Evolutionary conservation across 2,329 filamentous ascomycete genomes (phyloP).

Genomic region (Pezicula carpinea): DNA sequence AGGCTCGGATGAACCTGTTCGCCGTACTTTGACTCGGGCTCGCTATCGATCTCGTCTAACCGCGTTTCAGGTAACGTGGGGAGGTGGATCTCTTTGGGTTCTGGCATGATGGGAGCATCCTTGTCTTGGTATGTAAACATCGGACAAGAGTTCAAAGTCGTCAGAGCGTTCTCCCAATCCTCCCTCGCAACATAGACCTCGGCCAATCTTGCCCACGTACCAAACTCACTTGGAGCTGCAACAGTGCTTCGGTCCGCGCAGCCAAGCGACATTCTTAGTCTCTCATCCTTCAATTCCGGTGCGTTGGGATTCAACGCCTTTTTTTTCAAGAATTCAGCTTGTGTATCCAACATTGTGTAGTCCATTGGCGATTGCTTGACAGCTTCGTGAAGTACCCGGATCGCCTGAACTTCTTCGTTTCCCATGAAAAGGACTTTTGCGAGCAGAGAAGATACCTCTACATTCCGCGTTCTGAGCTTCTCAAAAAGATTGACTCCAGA

Average conservation of each 20-base stretch:
- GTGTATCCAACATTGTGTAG: conserved; percentile 91
- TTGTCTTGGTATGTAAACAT: conserved; percentile 99
- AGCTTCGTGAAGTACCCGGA: conserved; percentile 81
- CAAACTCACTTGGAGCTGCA: conserved; percentile 93
- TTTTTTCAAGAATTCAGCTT: conserved; percentile 84
- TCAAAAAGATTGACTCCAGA: conserved; percentile 98
- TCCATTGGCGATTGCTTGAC: conserved; percentile 94
- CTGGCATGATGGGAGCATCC: conserved; percentile 89
- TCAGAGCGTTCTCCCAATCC: conserved; percentile 92
- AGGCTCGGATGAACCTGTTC: conserved; percentile 87
- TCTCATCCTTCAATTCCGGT: conserved; percentile 54
- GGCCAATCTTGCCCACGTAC: conserved; percentile 89
- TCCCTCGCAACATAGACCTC: conserved; percentile 93
- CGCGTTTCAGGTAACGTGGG: conserved; percentile 85
- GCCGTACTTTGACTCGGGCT: conserved; percentile 71
- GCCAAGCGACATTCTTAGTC: conserved; percentile 80
- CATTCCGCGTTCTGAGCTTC: conserved; percentile 84
- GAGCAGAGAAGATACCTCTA: conserved; percentile 89
- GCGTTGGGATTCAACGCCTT: conserved; percentile 62
- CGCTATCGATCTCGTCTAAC: conserved; percentile 94
- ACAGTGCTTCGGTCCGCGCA: conserved; percentile 94
- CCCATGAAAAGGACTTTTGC: conserved; percentile 90
- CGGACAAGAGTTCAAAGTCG: conserved; percentile 95
- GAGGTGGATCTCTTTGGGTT: conserved; percentile 81
- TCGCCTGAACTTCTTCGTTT: conserved; percentile 94